Percentiles rank a stretch among this genome's conserved stretches.
Evolutionary conservation across 2,329 filamentous ascomycete genomes (phyloP).

Genomic region (Pseudocercospora pini-densiflorae): DNA sequence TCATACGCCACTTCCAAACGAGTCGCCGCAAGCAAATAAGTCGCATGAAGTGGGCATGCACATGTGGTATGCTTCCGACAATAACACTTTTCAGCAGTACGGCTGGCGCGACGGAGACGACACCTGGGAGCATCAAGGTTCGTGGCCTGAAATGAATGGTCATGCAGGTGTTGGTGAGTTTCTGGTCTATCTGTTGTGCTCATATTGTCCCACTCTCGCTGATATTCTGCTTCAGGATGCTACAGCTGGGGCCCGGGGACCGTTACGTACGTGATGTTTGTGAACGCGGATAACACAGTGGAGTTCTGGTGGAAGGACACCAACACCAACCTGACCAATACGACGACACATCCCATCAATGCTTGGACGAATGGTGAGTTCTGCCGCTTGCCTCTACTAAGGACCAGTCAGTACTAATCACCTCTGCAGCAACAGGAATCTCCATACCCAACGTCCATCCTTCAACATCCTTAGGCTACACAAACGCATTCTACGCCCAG

Average conservation of each 20-base stretch:
- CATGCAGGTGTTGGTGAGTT: conserved; percentile 47
- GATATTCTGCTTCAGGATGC: conserved; percentile 7
- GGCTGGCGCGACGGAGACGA: conserved; percentile 47
- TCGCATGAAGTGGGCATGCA: conserved; percentile 47
- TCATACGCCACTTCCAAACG: conserved; percentile 42
- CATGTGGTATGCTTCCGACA: conserved; percentile 50
- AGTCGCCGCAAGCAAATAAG: conserved; percentile 31
- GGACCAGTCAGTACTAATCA: background rate
- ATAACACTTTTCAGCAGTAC: conserved; percentile 47
- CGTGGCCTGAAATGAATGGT: conserved; percentile 46
- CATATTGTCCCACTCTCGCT: background rate
- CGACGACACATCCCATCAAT: conserved; percentile 46
- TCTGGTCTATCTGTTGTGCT: background rate
- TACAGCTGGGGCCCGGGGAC: conserved; percentile 33
- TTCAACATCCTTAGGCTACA: conserved; percentile 47
- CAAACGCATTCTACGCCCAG: conserved; percentile 50
- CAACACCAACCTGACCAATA: conserved; percentile 39
- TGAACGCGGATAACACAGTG: conserved; percentile 44
- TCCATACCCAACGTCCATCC: conserved; percentile 45
- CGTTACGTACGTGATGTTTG: conserved; percentile 50
- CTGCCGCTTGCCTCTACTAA: background rate
- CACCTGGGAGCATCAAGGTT: conserved; percentile 43
- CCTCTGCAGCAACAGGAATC: conserved; percentile 19
- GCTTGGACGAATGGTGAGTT: conserved; percentile 41
- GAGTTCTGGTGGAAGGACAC: conserved; percentile 53